Evolutionary conservation across 805 yeast species (phyloP).

Genomic region (Teunomyces stri): DNA sequence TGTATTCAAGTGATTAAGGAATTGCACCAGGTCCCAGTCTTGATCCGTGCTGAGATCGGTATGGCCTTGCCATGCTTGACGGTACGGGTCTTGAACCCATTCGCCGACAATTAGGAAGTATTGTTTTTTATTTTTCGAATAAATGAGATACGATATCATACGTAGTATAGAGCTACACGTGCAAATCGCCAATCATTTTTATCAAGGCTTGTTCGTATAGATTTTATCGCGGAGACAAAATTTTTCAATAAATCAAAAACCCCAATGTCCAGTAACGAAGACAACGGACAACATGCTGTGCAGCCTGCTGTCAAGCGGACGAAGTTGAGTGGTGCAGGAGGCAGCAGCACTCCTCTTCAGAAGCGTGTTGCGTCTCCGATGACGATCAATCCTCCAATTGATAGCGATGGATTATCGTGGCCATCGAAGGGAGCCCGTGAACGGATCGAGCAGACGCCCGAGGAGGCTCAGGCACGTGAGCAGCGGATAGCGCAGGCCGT

Average conservation of each 20-base stretch:
- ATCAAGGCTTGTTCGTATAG: neutral
- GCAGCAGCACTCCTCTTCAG: slow-evolving; percentile 46
- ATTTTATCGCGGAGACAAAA: neutral
- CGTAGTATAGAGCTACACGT: neutral
- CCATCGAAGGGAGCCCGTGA: slow-evolving; percentile 82
- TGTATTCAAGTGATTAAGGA: slow-evolving; percentile 81
- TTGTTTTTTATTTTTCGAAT: slow-evolving; percentile 1
- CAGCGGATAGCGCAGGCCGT: slow-evolving; percentile 83
- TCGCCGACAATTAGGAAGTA: slow-evolving; percentile 29
- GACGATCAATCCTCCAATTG: slow-evolving; percentile 81
- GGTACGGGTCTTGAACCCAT: slow-evolving; percentile 88
- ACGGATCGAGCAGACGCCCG: slow-evolving; percentile 67
- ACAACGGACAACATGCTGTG: slow-evolving; percentile 1
- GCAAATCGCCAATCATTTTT: too few relatives aligned
- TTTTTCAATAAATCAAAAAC: neutral
- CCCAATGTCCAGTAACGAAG: neutral
- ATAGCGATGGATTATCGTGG: slow-evolving; percentile 91
- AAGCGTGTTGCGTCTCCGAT: slow-evolving; percentile 82
- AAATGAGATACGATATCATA: slow-evolving; percentile 1
- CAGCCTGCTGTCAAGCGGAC: slow-evolving; percentile 4
- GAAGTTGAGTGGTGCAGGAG: slow-evolving; percentile 4
- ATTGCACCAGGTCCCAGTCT: slow-evolving; percentile 74
- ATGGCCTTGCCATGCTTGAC: slow-evolving; percentile 95
- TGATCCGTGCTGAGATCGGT: slow-evolving; percentile 88
- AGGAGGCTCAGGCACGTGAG: slow-evolving; percentile 65